phyloP scores from a whole-genome alignment of 805 yeast genomes.

The Saccharomycopsis javanensis region DNA sequence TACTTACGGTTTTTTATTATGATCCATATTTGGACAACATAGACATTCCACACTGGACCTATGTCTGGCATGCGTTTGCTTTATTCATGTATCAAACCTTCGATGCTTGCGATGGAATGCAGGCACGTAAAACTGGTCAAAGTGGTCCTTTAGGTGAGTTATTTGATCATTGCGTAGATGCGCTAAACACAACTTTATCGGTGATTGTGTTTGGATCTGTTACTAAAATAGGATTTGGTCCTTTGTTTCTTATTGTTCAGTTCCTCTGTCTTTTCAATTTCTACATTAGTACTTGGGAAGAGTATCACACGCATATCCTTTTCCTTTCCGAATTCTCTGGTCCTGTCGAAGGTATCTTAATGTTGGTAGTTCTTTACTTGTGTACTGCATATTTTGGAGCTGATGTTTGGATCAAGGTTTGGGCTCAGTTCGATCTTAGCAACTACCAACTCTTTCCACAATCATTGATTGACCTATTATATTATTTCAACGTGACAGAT shows the following conservation, averaged over 20 bases:
- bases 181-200: slow-evolving; percentile 72
- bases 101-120: slow-evolving; percentile 94
- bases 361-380: slow-evolving; percentile 45
- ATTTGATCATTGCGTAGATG: slow-evolving; percentile 81
- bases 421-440: slow-evolving; percentile 6
- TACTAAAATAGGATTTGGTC: slow-evolving; percentile 65
- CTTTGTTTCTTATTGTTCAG: slow-evolving; percentile 51
- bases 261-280: slow-evolving; percentile 73
- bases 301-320: slow-evolving; percentile 77
- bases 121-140: slow-evolving; percentile 92
- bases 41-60: slow-evolving; percentile 68
- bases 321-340: slow-evolving; percentile 77
- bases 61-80: slow-evolving; percentile 68
- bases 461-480: neutral
- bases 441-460: neutral
- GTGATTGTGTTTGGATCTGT: slow-evolving; percentile 65
- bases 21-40: slow-evolving; percentile 55
- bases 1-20: slow-evolving; percentile 53
- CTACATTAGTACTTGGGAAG: slow-evolving; percentile 92
- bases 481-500: slow-evolving; percentile 10
- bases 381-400: slow-evolving; percentile 66
- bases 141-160: slow-evolving; percentile 90
- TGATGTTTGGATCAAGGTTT: slow-evolving; percentile 40
- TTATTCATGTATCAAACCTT: slow-evolving; percentile 87
- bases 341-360: slow-evolving; percentile 87